Conservation (phyloP, 2,329 filamentous ascomycete species). For the Calycina herbarum region DNA sequence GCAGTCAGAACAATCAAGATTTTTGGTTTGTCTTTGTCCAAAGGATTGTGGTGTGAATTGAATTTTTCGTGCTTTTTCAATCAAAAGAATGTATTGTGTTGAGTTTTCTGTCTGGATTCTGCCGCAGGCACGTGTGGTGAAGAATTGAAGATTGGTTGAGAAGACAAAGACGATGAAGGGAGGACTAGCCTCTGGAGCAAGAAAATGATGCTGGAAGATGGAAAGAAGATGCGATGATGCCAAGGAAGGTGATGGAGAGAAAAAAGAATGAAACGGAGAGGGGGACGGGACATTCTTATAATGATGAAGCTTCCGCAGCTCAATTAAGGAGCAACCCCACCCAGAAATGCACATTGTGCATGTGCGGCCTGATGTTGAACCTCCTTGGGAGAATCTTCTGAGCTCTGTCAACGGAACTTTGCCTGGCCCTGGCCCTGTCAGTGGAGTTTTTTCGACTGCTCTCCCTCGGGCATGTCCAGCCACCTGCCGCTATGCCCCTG, state of each 20-base stretch:
- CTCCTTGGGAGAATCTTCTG: background rate
- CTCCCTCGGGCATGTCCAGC: constrained; percentile 1
- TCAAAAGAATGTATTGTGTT: constrained; percentile 7
- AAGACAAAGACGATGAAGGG: constrained; percentile 17
- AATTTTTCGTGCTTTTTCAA: constrained; percentile 8
- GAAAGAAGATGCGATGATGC: constrained; percentile 19
- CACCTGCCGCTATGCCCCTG: constrained; percentile 1
- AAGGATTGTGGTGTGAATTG: constrained; percentile 3
- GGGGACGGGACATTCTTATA: constrained; percentile 25
- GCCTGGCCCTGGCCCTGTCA: no score
- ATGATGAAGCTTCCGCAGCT: background rate
- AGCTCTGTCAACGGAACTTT: no score
- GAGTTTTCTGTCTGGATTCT: background rate
- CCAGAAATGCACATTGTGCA: background rate
- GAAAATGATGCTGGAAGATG: constrained; percentile 16
- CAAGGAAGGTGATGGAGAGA: constrained; percentile 21
- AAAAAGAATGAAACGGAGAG: constrained; percentile 15
- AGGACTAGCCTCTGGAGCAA: constrained; percentile 26
- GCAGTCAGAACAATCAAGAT: constrained; percentile 10
- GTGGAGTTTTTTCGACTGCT: background rate
- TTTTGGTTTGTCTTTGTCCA: background rate
- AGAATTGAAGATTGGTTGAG: background rate
- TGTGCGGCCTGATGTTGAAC: constrained; percentile 1
- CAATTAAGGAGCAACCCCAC: background rate
- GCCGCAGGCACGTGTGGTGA: constrained; percentile 2